Percentiles rank a stretch among this genome's conserved stretches.
Evolutionary conservation across 768 basidiomycete species (phyloP).

Genomic region (Pleurotus eryngii): DNA sequence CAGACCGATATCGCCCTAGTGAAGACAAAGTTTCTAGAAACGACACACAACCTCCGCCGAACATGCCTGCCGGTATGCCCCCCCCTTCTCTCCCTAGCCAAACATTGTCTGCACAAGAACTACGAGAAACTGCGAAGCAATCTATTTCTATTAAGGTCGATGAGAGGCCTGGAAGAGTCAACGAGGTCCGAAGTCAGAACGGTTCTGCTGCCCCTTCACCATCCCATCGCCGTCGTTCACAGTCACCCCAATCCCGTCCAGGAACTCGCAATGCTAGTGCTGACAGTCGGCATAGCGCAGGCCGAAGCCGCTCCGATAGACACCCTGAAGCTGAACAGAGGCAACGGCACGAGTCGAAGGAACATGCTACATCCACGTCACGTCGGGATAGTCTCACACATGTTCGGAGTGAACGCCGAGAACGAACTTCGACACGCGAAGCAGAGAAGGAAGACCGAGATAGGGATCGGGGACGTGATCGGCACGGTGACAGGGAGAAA

Average conservation of each 20-base stretch:
- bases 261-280: constrained; percentile 68
- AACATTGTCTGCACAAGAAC: constrained; percentile 72
- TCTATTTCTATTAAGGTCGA: constrained; percentile 46
- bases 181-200: constrained; percentile 42
- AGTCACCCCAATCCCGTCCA: constrained; percentile 62
- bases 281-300: constrained; percentile 72
- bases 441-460: constrained; percentile 42
- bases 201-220: constrained; percentile 56
- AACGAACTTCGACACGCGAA: constrained; percentile 36
- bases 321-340: constrained; percentile 50
- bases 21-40: constrained; percentile 39
- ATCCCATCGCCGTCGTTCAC: constrained; percentile 61
- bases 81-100: constrained; percentile 79
- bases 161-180: constrained; percentile 27
- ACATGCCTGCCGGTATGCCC: constrained; percentile 47
- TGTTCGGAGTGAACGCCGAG: constrained; percentile 46
- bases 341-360: constrained; percentile 40
- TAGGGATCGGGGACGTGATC: constrained; percentile 52
- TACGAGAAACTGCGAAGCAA: constrained; percentile 77
- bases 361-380: constrained; percentile 32
- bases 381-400: constrained; percentile 54
- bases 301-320: constrained; percentile 54
- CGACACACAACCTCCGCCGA: constrained; percentile 32
- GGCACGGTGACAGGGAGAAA: constrained; percentile 56
- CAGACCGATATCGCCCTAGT: constrained; percentile 22